Conservation (phyloP, 805 yeast species). For the Brettanomyces nanus region DNA sequence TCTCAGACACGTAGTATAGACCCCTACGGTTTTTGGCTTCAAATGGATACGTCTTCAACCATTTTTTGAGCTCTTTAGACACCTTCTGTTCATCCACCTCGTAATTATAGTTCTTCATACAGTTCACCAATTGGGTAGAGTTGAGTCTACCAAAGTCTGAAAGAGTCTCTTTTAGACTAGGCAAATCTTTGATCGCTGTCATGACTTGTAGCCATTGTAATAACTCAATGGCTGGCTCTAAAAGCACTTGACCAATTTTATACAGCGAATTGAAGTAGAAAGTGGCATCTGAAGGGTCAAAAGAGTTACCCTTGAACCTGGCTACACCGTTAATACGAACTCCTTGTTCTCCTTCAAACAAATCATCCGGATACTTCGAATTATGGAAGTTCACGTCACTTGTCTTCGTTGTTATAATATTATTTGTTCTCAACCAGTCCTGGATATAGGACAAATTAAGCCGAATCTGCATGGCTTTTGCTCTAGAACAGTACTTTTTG, state of each 20-base stretch:
- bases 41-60: conserved; percentile 27
- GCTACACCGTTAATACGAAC: conserved; percentile 16
- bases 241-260: conserved; percentile 56
- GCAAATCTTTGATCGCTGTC: conserved; percentile 50
- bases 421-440: conserved; percentile 83
- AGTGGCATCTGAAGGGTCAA: conserved; percentile 39
- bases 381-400: conserved; percentile 18
- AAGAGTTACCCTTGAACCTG: conserved; percentile 20
- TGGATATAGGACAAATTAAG: conserved; percentile 80
- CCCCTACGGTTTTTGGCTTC: conserved; percentile 9
- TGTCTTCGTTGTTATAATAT: conserved; percentile 36
- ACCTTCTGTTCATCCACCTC: conserved; percentile 75
- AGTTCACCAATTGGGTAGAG: conserved; percentile 61
- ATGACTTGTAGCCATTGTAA: conserved; percentile 89
- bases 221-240: conserved; percentile 68
- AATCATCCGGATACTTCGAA: conserved; percentile 26
- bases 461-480: conserved; percentile 83
- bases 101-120: conserved; percentile 68
- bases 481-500: conserved; percentile 66
- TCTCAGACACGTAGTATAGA: conserved; percentile 8
- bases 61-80: conserved; percentile 41
- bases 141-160: conserved; percentile 50
- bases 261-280: conserved; percentile 60
- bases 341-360: background rate
- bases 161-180: conserved; percentile 47